A percentile compares a stretch with the other conserved stretches of the same genome.
Evolutionary conservation across 306 rosid species (phyloP).

Genomic region (Prunus kanzakura): DNA sequence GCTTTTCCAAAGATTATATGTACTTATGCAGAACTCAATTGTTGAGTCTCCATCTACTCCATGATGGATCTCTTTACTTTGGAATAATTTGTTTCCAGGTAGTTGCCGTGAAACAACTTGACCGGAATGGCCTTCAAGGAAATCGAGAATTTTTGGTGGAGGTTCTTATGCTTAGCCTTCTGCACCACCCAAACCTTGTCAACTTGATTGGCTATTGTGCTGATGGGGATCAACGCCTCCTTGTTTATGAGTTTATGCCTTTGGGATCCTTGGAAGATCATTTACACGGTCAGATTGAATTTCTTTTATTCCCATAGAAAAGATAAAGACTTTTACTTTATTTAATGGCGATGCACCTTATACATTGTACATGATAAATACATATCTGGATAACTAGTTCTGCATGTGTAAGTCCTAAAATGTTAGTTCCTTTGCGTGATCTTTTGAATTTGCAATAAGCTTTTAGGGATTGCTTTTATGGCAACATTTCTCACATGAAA

Average conservation of each 20-base stretch:
- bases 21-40: background rate
- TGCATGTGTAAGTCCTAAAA: background rate
- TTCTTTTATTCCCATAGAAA: constrained; percentile 21
- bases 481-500: background rate
- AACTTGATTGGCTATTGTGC: constrained; percentile 95
- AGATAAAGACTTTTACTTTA: background rate
- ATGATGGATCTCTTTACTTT: constrained; percentile 11
- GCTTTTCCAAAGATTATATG: constrained; percentile 5
- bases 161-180: constrained; percentile 99
- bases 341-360: background rate
- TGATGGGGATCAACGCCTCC: constrained; percentile 77
- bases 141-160: constrained; percentile 91
- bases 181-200: constrained; percentile 96
- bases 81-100: constrained; percentile 46
- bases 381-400: background rate
- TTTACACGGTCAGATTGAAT: constrained; percentile 74
- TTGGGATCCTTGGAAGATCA: constrained; percentile 99
- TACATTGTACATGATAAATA: background rate
- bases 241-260: constrained; percentile 95
- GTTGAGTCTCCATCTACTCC: constrained; percentile 14
- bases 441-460: background rate
- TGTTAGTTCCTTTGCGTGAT: background rate
- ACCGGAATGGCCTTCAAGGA: constrained; percentile 73
- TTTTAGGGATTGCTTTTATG: background rate
- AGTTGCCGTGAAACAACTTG: constrained; percentile 89